These are phyloP conservation scores for Talaromyces sp. DNA, from an alignment of 2,329 filamentous ascomycete species.

Conservation along the genomic window DNA sequence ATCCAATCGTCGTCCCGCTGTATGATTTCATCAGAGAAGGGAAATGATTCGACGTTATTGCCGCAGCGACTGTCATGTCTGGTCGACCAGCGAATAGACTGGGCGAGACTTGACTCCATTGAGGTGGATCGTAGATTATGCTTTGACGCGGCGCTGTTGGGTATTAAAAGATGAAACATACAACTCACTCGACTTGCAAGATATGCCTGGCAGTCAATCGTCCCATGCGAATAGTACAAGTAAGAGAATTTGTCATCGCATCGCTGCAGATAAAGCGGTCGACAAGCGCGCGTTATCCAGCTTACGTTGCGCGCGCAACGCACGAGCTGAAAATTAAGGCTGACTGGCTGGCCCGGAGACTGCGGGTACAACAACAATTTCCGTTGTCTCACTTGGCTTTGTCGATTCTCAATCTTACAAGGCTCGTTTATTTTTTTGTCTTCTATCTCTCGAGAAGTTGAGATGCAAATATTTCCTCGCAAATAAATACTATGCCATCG, in stretches of 20 bases:
- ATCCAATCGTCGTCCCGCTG: not conserved
- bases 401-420: not conserved
- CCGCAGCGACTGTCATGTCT: not conserved
- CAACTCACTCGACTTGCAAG: not conserved
- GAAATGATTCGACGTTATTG: not conserved
- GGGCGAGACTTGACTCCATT: not conserved
- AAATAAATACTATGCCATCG: slow-evolving; percentile 8
- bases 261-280: not conserved
- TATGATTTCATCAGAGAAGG: not conserved
- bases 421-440: not conserved
- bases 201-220: not conserved
- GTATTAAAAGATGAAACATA: not conserved
- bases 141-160: not conserved
- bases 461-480: not conserved
- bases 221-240: not conserved
- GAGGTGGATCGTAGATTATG: not conserved
- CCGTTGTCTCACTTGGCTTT: not conserved
- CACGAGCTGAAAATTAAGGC: slow-evolving; percentile 1
- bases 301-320: not conserved
- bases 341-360: slow-evolving; percentile 13
- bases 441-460: not conserved
- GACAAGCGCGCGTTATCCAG: not conserved
- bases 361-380: not conserved
- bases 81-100: not conserved
- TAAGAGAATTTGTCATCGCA: not conserved